These are phyloP conservation scores for Amaranthus cruentus DNA, from an alignment of 148 eudicot genomes.

Conservation along the genomic window DNA sequence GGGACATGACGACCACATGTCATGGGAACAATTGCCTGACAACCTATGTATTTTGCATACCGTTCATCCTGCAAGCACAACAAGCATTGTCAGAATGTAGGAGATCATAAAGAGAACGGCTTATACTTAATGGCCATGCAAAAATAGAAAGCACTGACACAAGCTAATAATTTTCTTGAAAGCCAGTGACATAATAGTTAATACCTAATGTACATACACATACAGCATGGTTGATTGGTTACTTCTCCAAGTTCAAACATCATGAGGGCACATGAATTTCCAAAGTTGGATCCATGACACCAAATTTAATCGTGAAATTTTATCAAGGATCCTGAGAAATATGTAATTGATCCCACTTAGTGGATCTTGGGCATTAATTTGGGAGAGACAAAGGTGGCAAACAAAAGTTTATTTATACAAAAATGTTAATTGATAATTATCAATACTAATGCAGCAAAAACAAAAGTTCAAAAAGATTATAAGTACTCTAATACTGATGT, in stretches of 20 bases:
- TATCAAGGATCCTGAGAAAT: not conserved
- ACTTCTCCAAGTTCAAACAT: not conserved
- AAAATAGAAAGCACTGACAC: not conserved
- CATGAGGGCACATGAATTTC: not conserved
- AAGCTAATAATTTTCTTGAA: not conserved
- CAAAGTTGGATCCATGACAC: not conserved
- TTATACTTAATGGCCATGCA: slow-evolving; percentile 1
- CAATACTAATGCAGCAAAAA: no score
- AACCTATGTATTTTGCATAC: slow-evolving; percentile 79
- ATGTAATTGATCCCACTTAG: not conserved
- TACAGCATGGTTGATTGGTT: not conserved
- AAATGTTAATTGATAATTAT: no score
- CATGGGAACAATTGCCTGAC: slow-evolving; percentile 87
- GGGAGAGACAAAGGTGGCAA: no score
- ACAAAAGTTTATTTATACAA: no score
- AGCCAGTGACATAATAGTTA: not conserved
- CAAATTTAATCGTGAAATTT: not conserved
- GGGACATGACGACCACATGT: slow-evolving; percentile 91
- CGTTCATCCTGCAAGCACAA: slow-evolving; percentile 68
- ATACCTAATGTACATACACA: slow-evolving; percentile 3
- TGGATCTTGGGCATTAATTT: no score
- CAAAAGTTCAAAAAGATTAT: no score
- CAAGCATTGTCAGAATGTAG: slow-evolving; percentile 1
- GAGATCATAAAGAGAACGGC: not conserved
- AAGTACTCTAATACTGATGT: no score